These are phyloP conservation scores for Fusarium dimerum DNA, from an alignment of 2,329 filamentous ascomycete species.

Conservation along the genomic window DNA sequence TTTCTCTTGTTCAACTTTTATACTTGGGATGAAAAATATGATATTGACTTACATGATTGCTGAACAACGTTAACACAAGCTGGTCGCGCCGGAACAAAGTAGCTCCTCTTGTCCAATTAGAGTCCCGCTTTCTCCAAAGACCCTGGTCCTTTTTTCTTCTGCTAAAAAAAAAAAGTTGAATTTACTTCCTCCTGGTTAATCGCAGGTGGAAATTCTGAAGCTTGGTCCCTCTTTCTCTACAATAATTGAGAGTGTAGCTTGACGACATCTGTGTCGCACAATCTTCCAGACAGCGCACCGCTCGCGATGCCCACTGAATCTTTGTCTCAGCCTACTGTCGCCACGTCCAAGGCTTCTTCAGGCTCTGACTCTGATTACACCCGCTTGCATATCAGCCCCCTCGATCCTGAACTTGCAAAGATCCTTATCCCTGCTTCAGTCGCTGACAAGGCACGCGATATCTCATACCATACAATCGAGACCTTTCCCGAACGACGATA, in stretches of 20 bases:
- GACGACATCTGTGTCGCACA: constrained; percentile 23
- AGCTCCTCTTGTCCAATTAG: constrained; percentile 27
- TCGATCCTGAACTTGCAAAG: constrained; percentile 73
- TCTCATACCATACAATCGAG: constrained; percentile 85
- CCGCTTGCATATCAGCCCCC: constrained; percentile 80
- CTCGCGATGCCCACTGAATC: constrained; percentile 28
- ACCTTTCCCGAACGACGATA: constrained; percentile 90
- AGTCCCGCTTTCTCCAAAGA: not conserved
- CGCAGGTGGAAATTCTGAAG: constrained; percentile 8
- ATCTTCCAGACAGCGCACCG: constrained; percentile 6
- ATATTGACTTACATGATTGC: too few species aligned
- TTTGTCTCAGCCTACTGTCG: constrained; percentile 1
- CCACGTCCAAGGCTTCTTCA: constrained; percentile 5
- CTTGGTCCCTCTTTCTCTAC: constrained; percentile 16
- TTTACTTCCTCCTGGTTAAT: not conserved
- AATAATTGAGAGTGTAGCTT: constrained; percentile 6
- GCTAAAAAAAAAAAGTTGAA: not conserved
- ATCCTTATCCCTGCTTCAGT: constrained; percentile 70
- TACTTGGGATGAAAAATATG: too few species aligned
- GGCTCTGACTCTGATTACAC: constrained; percentile 30
- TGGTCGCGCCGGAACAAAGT: constrained; percentile 25
- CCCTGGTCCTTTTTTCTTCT: constrained; percentile 25
- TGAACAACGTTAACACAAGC: too few species aligned
- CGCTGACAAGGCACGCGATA: constrained; percentile 67
- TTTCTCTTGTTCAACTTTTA: too few species aligned